Base-by-base conservation (phyloP, 2,329 filamentous ascomycete species). In the Ophiosphaerella korrae region DNA sequence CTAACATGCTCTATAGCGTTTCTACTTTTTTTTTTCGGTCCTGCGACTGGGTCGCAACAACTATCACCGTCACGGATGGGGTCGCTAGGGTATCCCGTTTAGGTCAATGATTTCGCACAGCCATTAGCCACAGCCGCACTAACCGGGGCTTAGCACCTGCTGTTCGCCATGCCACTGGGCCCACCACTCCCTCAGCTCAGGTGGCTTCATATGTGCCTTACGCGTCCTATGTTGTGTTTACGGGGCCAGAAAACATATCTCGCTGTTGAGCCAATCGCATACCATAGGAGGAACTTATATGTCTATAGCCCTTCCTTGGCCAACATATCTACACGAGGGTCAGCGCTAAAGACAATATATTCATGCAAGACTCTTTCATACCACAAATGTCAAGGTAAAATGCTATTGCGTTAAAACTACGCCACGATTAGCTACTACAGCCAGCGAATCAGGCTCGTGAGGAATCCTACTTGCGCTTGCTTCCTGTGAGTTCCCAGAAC, bases 311-410 rank as follows among this genome's bases (percentile, higher is more conserved):
- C 64, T 55, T 74, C 64, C 38, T 73, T 74, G 3, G 72, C 72
- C 36, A 74, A 55, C 72, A 74, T 74, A 39, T 74, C 71, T 74
- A 29, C 31, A 26, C 11, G 12, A 7, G 6, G 9, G 31, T 53
- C 31, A 59, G 38, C 24, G 9, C 24, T 7, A 14, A 36, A n/a
- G 16, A 14, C 7, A 37, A 13, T 32, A 14, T 9, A n/a, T 34
- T 32, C 34, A 31, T 13, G 5, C 18, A 5, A 29, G 8, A 8
- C 12, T 5, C 62, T 74, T 58, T 21, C 18, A 21, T 75, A 87
- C 78, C 87, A 73, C 78, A 87, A 56, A 87, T 85, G 55, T 91
- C 77, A 78, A 85, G 64, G 82, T 83, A 79, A 77, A 89, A 77
- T 75, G 79, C 75, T 68, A 86, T 71, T 68, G 88, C 76, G 83